Conservation (phyloP, 192 early-diverging fungal genomes). For the Haplosporangium gracile region DNA sequence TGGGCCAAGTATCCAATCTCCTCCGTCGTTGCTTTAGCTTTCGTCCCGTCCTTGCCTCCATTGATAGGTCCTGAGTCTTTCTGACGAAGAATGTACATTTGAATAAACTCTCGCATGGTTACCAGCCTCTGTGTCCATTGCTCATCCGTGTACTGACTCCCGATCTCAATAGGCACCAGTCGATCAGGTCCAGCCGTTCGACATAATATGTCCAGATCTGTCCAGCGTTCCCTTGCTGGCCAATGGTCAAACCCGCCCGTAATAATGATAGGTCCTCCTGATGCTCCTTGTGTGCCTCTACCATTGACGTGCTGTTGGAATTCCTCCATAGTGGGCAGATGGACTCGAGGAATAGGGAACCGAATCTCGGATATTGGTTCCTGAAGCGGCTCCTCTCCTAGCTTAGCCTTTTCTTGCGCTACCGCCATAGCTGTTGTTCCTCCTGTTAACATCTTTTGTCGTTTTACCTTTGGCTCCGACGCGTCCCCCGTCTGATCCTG, state of each 20-base stretch:
- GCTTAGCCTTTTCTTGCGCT: background rate
- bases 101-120: conserved; percentile 78
- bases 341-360: conserved; percentile 35
- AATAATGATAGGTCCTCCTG: conserved; percentile 69
- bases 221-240: conserved; percentile 78
- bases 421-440: background rate
- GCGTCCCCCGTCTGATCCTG: background rate
- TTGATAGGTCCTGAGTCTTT: background rate
- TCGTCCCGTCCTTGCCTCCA: background rate
- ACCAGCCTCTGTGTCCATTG: conserved; percentile 83
- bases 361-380: conserved; percentile 26
- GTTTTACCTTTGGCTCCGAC: background rate
- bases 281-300: conserved; percentile 20
- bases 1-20: conserved; percentile 84
- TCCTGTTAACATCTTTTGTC: background rate
- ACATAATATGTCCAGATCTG: conserved; percentile 70
- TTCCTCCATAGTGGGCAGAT: conserved; percentile 49
- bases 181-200: conserved; percentile 72
- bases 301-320: conserved; percentile 57
- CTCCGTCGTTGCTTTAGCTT: background rate
- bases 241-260: conserved; percentile 70
- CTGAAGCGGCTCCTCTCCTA: conserved; percentile 8
- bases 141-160: conserved; percentile 80
- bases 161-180: conserved; percentile 87
- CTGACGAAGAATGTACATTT: conserved; percentile 50